Base-by-base conservation (phyloP, 2,329 filamentous ascomycete genomes). In the Dactylellina haptotyla region DNA sequence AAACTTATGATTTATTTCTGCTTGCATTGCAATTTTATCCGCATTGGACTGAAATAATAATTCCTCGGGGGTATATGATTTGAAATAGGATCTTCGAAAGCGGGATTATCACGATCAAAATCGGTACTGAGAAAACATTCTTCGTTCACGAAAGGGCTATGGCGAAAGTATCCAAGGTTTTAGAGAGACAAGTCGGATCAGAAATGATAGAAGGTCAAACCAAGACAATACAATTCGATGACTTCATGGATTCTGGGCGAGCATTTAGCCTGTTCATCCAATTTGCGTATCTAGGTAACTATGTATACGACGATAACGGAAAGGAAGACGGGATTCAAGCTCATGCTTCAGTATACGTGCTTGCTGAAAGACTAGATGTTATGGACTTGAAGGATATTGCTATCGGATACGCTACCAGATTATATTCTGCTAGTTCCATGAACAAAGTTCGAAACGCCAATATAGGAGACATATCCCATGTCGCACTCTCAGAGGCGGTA, bases 311-410 rank as follows among this genome's bases (percentile, higher is more conserved):
- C n/a, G 56, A 61, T n/a, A 18, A 1, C 1, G 50, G 16, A 8
- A 62, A 61, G 12, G 46, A 70, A 25, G 39, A 70, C 12, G 65
- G 37, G n/a, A 12, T 70, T 5, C 45, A 48, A 4, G 37, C 63
- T 1, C 65, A 70, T 18, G 65, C 65, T 5, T 12, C 34, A 4
- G 65, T 63, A 4, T 70, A 70, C 20, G 57, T 59, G 3, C 51
- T 70, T 26, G 65, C 65, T 4, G 65, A 70, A 14, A 57, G 53
- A 18, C 34, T 70, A 3, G 56, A 62, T 9, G 57, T 39, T 4
- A 9, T 63, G 8, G 46, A 50, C 16, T 9, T 63, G 5, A 70
- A 70, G 20, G 14, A 32, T 1, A 25, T 70, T 4, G 65, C 65
- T 2, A 28, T 70, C 26, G 37, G 48, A 14, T 62, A 63, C 12